phyloP scores from a whole-genome alignment of 2,329 filamentous ascomycete species.

The Ceratocystiopsis sp. region DNA sequence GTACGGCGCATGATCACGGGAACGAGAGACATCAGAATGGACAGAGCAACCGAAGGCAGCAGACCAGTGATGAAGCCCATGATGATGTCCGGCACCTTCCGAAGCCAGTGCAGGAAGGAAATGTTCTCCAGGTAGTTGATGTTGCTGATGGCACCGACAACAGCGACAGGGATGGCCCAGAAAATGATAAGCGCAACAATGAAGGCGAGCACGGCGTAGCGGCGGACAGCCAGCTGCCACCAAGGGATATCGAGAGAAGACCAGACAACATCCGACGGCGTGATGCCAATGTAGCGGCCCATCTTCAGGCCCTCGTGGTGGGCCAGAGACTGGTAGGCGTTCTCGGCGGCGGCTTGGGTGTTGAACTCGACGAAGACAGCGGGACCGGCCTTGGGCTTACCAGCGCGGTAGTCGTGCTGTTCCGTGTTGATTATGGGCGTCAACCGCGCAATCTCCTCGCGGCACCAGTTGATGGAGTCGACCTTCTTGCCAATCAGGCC shows the following conservation, averaged over 20 bases:
- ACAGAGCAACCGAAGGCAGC: conserved; percentile 60
- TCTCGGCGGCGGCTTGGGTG: conserved; percentile 67
- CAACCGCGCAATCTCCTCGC: conserved; percentile 58
- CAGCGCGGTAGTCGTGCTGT: conserved; percentile 48
- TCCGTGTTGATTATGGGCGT: conserved; percentile 52
- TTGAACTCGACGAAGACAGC: conserved; percentile 87
- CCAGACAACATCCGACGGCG: conserved; percentile 78
- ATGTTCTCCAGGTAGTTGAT: conserved; percentile 51
- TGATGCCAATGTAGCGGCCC: conserved; percentile 67
- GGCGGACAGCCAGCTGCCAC: conserved; percentile 68
- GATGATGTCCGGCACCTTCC: conserved; percentile 50
- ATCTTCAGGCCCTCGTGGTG: conserved; percentile 81
- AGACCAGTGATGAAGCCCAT: conserved; percentile 74
- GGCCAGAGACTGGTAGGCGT: conserved; percentile 69
- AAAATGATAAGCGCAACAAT: conserved; percentile 70
- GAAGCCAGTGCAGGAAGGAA: conserved; percentile 54
- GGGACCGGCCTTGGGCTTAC: conserved; percentile 48
- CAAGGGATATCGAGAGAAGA: conserved; percentile 64
- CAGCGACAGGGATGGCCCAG: conserved; percentile 59
- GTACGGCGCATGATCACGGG: conserved; percentile 64
- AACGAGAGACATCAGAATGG: conserved; percentile 72
- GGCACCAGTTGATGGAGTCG: conserved; percentile 84
- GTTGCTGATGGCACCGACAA: conserved; percentile 78
- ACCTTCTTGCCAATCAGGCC: conserved; percentile 70
- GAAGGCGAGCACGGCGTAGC: conserved; percentile 51